These are phyloP conservation scores for Batkoa obscura DNA, from an alignment of 371 early-diverging fungal genomes.

Conservation along the genomic window DNA sequence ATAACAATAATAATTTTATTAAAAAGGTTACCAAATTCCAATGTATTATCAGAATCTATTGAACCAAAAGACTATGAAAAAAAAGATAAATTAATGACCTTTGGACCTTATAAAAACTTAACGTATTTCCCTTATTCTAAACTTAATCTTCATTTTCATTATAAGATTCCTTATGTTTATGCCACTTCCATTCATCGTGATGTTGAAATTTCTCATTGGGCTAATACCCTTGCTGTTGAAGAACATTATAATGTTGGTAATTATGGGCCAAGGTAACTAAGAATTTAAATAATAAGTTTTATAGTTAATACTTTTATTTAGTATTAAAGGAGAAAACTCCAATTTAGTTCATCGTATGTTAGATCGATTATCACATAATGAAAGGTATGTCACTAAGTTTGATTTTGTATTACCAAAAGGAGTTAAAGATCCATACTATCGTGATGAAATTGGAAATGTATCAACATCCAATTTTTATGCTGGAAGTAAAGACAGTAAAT, in stretches of 20 bases:
- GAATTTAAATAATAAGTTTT: background rate
- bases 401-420: constrained; percentile 28
- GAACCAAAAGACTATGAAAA: constrained; percentile 13
- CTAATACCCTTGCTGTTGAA: constrained; percentile 54
- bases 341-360: background rate
- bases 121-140: constrained; percentile 14
- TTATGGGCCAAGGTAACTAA: constrained; percentile 53
- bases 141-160: constrained; percentile 48
- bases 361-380: background rate
- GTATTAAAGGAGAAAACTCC: background rate
- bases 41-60: constrained; percentile 9
- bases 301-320: background rate
- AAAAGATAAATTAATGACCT: constrained; percentile 36
- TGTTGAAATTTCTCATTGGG: constrained; percentile 74
- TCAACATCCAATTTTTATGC: constrained; percentile 62
- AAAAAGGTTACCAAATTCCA: constrained; percentile 5
- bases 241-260: constrained; percentile 69
- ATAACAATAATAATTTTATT: background rate
- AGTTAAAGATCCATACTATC: constrained; percentile 61
- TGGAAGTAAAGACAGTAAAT: constrained; percentile 21
- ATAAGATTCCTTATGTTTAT: constrained; percentile 38
- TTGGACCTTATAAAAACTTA: constrained; percentile 51
- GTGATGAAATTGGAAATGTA: constrained; percentile 92
- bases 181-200: constrained; percentile 42
- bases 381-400: background rate